Percentiles rank a stretch among this genome's conserved stretches.
Evolutionary conservation across 2,329 filamentous ascomycete genomes (phyloP).

Genomic region (Verticillium tricorpus): DNA sequence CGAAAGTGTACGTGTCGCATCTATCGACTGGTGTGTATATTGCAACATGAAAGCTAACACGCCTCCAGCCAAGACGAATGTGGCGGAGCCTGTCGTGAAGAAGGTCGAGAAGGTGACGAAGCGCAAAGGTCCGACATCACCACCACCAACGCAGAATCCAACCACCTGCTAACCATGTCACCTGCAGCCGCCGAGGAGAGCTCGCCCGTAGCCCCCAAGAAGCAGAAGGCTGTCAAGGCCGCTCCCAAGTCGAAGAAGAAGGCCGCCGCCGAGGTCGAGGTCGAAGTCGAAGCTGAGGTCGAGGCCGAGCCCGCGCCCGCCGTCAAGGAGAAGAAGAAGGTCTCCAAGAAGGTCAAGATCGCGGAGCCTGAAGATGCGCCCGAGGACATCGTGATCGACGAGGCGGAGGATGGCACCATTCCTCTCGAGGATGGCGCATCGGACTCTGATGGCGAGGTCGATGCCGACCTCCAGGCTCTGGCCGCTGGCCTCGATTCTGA

Average conservation of each 20-base stretch:
- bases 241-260: slow-evolving; percentile 18
- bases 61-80: slow-evolving; percentile 20
- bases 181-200: slow-evolving; percentile 36
- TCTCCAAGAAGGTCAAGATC: slow-evolving; percentile 23
- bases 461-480: slow-evolving; percentile 37
- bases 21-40: not conserved
- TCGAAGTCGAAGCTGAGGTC: slow-evolving; percentile 15
- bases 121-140: slow-evolving; percentile 27
- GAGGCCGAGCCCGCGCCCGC: slow-evolving; percentile 32
- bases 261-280: slow-evolving; percentile 16
- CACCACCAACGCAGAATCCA: not conserved
- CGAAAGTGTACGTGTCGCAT: slow-evolving; percentile 22
- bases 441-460: slow-evolving; percentile 32
- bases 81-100: slow-evolving; percentile 25
- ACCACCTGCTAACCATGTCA: slow-evolving; percentile 17
- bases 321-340: slow-evolving; percentile 40
- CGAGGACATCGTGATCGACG: slow-evolving; percentile 15
- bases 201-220: slow-evolving; percentile 39
- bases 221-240: slow-evolving; percentile 38
- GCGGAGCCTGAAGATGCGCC: slow-evolving; percentile 20
- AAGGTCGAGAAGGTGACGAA: slow-evolving; percentile 19
- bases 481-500: slow-evolving; percentile 40
- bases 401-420: slow-evolving; percentile 13
- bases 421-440: slow-evolving; percentile 23
- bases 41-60: not conserved